Conservation (phyloP, 495 filamentous ascomycete species). For the Daldinia caldariorum region DNA sequence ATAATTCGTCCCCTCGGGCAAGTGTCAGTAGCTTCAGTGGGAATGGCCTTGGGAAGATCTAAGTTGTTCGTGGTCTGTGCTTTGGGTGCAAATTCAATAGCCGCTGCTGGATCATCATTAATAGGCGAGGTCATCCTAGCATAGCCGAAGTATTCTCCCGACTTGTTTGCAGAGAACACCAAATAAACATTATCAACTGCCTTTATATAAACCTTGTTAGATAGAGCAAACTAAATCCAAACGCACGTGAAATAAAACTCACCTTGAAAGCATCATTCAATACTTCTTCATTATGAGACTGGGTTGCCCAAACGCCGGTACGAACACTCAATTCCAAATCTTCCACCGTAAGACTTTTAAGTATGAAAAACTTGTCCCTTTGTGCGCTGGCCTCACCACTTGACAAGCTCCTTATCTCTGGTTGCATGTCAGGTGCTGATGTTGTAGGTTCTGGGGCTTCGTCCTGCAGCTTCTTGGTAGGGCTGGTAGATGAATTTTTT, state of each 20-base stretch:
- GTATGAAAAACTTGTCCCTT: conserved; percentile 84
- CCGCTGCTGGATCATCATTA: conserved; percentile 73
- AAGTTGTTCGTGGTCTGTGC: conserved; percentile 66
- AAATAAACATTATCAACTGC: conserved; percentile 88
- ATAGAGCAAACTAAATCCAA: neutral
- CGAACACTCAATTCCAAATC: conserved; percentile 91
- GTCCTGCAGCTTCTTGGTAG: conserved; percentile 35
- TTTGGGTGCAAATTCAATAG: conserved; percentile 70
- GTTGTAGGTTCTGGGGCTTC: conserved; percentile 33
- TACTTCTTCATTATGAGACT: conserved; percentile 86
- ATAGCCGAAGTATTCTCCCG: conserved; percentile 96
- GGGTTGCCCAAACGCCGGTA: conserved; percentile 93
- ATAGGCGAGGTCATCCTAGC: conserved; percentile 92
- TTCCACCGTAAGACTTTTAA: conserved; percentile 95
- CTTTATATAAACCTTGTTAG: conserved; percentile 55
- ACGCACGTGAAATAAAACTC: conserved; percentile 43
- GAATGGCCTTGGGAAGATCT: conserved; percentile 75
- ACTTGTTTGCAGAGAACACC: conserved; percentile 97
- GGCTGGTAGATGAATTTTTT: conserved; percentile 36
- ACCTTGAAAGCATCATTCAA: conserved; percentile 90
- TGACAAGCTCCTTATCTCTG: conserved; percentile 15
- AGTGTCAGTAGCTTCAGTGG: conserved; percentile 79
- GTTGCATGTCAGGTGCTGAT: conserved; percentile 30
- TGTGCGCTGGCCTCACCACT: conserved; percentile 40
- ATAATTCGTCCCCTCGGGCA: conserved; percentile 90